Conservation (phyloP, 768 basidiomycete genomes). For the Lactarius trivialis region DNA sequence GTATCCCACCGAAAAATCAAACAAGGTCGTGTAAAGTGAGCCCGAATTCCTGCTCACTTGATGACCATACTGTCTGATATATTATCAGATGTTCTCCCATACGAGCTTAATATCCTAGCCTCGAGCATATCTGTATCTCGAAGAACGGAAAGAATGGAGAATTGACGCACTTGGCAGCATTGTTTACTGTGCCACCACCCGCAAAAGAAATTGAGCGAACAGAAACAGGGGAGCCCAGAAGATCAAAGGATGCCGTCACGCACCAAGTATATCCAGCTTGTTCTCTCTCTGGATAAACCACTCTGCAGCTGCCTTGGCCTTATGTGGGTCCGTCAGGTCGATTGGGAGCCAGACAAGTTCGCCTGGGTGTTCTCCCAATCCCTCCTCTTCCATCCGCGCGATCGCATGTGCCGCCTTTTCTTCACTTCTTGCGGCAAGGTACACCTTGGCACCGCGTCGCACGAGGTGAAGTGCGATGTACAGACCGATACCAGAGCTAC, state of each 20-base stretch:
- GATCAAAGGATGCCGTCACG: conserved; percentile 26
- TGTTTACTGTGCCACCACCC: conserved; percentile 38
- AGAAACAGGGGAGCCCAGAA: not conserved
- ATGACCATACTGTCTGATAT: conserved; percentile 32
- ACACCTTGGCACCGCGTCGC: conserved; percentile 39
- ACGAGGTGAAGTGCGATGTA: conserved; percentile 30
- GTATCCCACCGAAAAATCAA: conserved; percentile 26
- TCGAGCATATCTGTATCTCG: not conserved
- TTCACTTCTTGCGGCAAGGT: conserved; percentile 33
- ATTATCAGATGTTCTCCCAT: conserved; percentile 15
- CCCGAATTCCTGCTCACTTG: conserved; percentile 34
- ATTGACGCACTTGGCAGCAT: conserved; percentile 42
- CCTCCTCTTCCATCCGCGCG: conserved; percentile 31
- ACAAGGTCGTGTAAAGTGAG: not conserved
- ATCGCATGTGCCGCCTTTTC: conserved; percentile 31
- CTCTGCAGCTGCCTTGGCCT: conserved; percentile 32
- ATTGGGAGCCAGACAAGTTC: conserved; percentile 34
- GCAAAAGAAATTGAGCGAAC: not conserved
- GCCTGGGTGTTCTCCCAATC: conserved; percentile 28
- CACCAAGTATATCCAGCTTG: conserved; percentile 41
- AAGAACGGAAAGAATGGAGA: not conserved
- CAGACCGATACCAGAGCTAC: conserved; percentile 18
- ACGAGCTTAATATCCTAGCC: conserved; percentile 15
- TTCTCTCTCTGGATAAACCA: conserved; percentile 35
- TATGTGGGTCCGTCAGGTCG: conserved; percentile 35